phyloP scores from a whole-genome alignment of 257 asterid species.

The Lavandula angustifolia region DNA sequence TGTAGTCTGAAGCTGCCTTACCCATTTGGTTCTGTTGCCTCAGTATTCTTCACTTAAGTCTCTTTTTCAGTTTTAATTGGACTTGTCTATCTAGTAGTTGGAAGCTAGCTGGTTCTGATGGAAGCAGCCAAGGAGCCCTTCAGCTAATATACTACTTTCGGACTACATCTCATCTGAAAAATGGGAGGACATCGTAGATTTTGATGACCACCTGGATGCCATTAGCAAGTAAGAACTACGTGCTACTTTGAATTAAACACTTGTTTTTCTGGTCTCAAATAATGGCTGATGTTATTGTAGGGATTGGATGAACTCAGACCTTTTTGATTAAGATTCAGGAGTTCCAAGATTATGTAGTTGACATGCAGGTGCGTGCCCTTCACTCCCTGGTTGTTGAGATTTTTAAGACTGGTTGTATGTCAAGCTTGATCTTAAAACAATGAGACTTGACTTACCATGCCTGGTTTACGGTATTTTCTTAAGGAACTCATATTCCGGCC shows the following conservation, averaged over 20 bases:
- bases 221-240: conserved; percentile 70
- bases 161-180: conserved; percentile 84
- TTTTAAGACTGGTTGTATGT: conserved; percentile 23
- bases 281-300: conserved; percentile 41
- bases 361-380: conserved; percentile 5
- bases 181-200: conserved; percentile 74
- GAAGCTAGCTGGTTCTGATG: conserved; percentile 73
- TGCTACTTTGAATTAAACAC: background rate
- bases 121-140: conserved; percentile 72
- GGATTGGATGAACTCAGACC: conserved; percentile 78
- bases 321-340: conserved; percentile 51
- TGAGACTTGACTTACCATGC: no score
- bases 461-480: conserved; percentile 15
- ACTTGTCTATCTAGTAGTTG: conserved; percentile 61
- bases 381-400: conserved; percentile 15
- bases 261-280: background rate
- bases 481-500: no score
- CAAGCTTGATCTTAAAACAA: conserved; percentile 20
- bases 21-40: conserved; percentile 11
- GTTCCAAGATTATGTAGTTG: conserved; percentile 24
- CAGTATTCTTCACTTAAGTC: background rate
- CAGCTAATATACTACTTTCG: conserved; percentile 72
- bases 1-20: background rate
- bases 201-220: conserved; percentile 95
- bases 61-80: conserved; percentile 9